Evolutionary conservation across 2,329 filamentous ascomycete genomes (phyloP).

Genomic region (Pseudopyrenochaeta lycopersici): DNA sequence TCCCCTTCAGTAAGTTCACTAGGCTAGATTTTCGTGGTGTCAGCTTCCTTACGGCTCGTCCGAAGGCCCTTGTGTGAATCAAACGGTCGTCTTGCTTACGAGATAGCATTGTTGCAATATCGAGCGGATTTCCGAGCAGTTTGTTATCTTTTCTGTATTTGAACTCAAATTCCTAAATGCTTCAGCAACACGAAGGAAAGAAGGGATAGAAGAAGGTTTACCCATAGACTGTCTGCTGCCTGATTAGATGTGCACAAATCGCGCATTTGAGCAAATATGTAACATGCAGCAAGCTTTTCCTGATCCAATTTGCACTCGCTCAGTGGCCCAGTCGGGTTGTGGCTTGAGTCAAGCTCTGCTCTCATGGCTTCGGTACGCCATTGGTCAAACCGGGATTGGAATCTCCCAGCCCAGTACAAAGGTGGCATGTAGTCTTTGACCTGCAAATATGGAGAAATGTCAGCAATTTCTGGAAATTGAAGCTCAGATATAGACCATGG

Average conservation of each 20-base stretch:
- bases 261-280: slow-evolving; percentile 43
- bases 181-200: no score
- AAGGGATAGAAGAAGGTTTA: slow-evolving; percentile 11
- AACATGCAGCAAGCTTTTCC: slow-evolving; percentile 36
- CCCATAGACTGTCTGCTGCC: slow-evolving; percentile 46
- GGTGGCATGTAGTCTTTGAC: slow-evolving; percentile 45
- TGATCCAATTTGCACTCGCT: slow-evolving; percentile 34
- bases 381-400: slow-evolving; percentile 43
- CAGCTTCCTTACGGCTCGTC: slow-evolving; percentile 43
- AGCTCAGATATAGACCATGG: slow-evolving; percentile 14
- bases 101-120: slow-evolving; percentile 21
- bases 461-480: slow-evolving; percentile 23
- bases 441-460: slow-evolving; percentile 29
- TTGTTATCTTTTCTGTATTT: slow-evolving; percentile 42
- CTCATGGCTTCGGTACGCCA: slow-evolving; percentile 46
- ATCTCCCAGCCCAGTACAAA: slow-evolving; percentile 47
- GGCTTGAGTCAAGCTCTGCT: slow-evolving; percentile 21
- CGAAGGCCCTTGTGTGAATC: slow-evolving; percentile 33
- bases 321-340: slow-evolving; percentile 20
- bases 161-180: slow-evolving; percentile 44
- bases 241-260: slow-evolving; percentile 37
- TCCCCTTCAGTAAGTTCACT: slow-evolving; percentile 45
- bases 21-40: slow-evolving; percentile 47
- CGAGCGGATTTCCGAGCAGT: slow-evolving; percentile 27
- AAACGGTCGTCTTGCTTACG: slow-evolving; percentile 31